Evolutionary conservation across 1,284 basidiomycete species (phyloP).

Genomic region (Rhodotorula sp.): DNA sequence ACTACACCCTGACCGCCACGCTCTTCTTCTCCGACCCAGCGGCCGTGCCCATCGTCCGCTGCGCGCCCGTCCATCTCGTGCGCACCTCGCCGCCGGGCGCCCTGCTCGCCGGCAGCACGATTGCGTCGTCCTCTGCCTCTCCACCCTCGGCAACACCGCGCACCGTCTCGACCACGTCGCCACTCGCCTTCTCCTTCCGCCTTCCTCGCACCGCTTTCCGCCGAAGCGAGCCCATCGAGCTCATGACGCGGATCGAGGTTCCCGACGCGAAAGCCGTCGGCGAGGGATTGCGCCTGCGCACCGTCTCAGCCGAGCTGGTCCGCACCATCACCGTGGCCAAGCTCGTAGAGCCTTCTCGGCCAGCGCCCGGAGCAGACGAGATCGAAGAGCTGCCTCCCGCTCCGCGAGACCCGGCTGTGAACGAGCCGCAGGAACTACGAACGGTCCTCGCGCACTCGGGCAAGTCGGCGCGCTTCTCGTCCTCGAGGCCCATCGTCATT

Average conservation of each 20-base stretch:
- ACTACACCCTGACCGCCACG: conserved; percentile 31
- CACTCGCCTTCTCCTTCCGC: conserved; percentile 19
- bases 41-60: conserved; percentile 9
- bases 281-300: conserved; percentile 28
- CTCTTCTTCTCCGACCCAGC: conserved; percentile 12
- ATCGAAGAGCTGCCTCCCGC: neutral
- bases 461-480: conserved; percentile 39
- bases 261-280: conserved; percentile 30
- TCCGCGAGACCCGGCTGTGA: too few species aligned
- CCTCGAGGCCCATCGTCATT: conserved; percentile 37
- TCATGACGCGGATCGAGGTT: conserved; percentile 29
- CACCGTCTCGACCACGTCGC: conserved; percentile 10
- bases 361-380: neutral
- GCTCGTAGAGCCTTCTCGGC: neutral
- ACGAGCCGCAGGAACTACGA: neutral
- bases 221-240: conserved; percentile 29
- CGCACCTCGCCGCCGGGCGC: conserved; percentile 25
- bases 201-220: conserved; percentile 24
- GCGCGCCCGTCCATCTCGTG: conserved; percentile 34
- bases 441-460: conserved; percentile 40
- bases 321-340: conserved; percentile 22
- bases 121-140: neutral
- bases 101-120: conserved; percentile 4
- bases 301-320: conserved; percentile 40
- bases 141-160: neutral